phyloP scores from a whole-genome alignment of 768 basidiomycete species.

The Suillus clintonianus region DNA sequence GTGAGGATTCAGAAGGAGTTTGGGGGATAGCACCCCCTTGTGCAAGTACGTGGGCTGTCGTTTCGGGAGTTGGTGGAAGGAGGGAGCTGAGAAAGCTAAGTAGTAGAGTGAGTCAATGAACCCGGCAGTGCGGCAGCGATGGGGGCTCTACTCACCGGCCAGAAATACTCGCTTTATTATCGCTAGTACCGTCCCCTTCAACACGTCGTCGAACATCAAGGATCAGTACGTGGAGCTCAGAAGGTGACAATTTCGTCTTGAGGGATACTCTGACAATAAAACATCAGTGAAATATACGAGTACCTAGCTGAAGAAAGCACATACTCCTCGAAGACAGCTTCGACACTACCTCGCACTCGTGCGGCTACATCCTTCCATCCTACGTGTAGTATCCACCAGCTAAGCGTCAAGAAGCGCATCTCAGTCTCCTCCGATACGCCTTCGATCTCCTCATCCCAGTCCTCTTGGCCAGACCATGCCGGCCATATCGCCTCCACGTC shows the following conservation, averaged over 20 bases:
- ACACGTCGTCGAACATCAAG: slow-evolving; percentile 75
- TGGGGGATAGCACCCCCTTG: slow-evolving; percentile 53
- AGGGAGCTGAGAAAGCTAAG: slow-evolving; percentile 66
- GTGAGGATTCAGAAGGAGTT: neutral
- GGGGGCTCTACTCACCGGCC: neutral
- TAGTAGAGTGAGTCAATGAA: neutral
- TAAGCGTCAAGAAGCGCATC: slow-evolving; percentile 78
- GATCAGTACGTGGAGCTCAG: slow-evolving; percentile 70
- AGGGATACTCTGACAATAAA: slow-evolving; percentile 66
- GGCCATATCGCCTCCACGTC: slow-evolving; percentile 28
- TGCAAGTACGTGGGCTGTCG: slow-evolving; percentile 65
- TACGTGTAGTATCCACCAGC: slow-evolving; percentile 92
- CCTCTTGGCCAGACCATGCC: slow-evolving; percentile 23
- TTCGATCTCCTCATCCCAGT: slow-evolving; percentile 31
- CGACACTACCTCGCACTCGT: slow-evolving; percentile 71
- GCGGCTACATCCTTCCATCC: slow-evolving; percentile 87
- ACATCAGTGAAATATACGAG: slow-evolving; percentile 1
- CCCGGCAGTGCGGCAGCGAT: neutral
- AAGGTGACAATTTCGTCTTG: slow-evolving; percentile 69
- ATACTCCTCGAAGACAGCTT: slow-evolving; percentile 84
- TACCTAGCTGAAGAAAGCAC: slow-evolving; percentile 27
- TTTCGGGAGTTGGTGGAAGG: slow-evolving; percentile 73
- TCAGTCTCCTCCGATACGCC: slow-evolving; percentile 68
- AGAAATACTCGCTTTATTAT: neutral
- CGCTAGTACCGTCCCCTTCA: slow-evolving; percentile 61